Base-by-base conservation (phyloP, 179 eudicot species). In the Actinidia arguta region DNA sequence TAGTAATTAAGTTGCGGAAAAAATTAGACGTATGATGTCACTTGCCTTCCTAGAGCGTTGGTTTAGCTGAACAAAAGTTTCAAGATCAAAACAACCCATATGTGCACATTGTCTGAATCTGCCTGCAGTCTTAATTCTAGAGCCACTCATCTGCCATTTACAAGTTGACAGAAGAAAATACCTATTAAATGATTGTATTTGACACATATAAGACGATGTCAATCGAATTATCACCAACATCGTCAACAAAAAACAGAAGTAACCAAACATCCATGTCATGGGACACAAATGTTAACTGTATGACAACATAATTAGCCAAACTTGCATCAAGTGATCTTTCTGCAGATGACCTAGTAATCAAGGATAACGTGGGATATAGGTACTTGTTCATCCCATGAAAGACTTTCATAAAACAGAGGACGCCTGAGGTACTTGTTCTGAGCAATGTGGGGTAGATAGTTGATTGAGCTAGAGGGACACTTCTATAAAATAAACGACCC, bases 71-170 rank as follows among this genome's bases (percentile, higher is more conserved):
- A 94, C 92, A 82, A 94, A 96, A 44, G 93, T 91, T 71, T 94
- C 92, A 70, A 96, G 98, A 93, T 96, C 99, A 90, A 96, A 96
- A 87, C 99, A 96, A 59, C 97, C 97, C 98, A 96, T 93, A 84
- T 96, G 99, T 12, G 80, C 91, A 86, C 99, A 96, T 22, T 94
- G 96, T 85, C 86, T 96, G 85, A 96, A 96, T 84, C 98, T 91
- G 80, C 97, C 98, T 79, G 99, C 98, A 82, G 85, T 84, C 89
- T 91, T 94, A 89, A 96, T 96, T 87, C 99, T 92, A 70, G 93
- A 93, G 79, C 99, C 99, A 90, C 98, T 93, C 99, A 96, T 92
- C 99, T 96, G 90, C 12, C 64, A 72, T 74, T 75, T 17, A 79
- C 51, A 72, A 39, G 36, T 46, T 3, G 51, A 56, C 25, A 61